Base-by-base conservation (phyloP, 371 early-diverging fungal genomes). In the Zychaea mexicana region DNA sequence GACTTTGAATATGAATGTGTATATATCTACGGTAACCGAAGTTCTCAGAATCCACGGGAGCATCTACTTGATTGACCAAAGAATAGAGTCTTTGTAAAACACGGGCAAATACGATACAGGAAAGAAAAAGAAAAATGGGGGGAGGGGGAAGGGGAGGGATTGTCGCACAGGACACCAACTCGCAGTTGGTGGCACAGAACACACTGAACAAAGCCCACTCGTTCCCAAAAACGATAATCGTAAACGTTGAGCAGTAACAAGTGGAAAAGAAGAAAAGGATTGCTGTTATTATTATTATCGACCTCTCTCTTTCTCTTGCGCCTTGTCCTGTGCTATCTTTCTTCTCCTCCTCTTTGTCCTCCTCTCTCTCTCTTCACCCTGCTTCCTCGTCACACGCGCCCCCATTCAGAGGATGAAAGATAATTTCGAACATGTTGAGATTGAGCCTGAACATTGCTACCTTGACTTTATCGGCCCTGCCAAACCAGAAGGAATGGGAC, bases 391-490 rank as follows among this genome's bases (percentile, higher is more conserved):
- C 36, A 24, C 47, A 55, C 42, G 32, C 6, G n/a, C n/a, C n/a
- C n/a, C n/a, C n/a, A 58, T 52, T 45, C 24, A 49, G 32, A 13
- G 17, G 32, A 77, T 78, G 78, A 77, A 74, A 67, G 78, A 78
- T 66, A 73, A 66, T 27, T 72, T 81, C 32, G 63, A 67, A 36
- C 66, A 66, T 12, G 33, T 81, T 60, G 68, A 69, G 42, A 81
- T 81, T 60, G 78, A 78, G 28, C 81, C 81, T 2, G 57, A 63
- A 42, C 67, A 73, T 61, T 54, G 62, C 17, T 71, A 68, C 49
- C 57, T 81, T 8, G 78, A 81, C 47, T 76, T 78, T 38, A 60
- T 76, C 45, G 76, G 81, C 9, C 72, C 71, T 22, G 69, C 71
- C 32, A 73, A 72, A 60, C 21, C 68, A 38, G 57, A 52, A 46